Evolutionary conservation across 2,329 filamentous ascomycete genomes (phyloP).

Genomic region (Alternaria incomplexa): DNA sequence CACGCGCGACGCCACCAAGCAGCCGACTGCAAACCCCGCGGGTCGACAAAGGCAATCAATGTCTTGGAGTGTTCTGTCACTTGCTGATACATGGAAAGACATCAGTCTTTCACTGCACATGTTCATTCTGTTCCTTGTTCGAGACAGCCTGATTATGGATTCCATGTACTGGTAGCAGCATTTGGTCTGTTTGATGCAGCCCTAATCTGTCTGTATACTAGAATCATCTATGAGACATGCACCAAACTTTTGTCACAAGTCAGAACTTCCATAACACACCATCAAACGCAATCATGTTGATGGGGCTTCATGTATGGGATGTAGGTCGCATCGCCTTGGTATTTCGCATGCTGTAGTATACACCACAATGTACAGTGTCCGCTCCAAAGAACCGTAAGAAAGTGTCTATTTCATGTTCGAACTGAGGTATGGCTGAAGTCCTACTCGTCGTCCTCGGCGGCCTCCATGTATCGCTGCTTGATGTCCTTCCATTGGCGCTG

Average conservation of each 20-base stretch:
- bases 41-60: neutral
- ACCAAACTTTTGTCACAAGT: neutral
- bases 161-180: neutral
- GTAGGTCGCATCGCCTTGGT: conserved; percentile 20
- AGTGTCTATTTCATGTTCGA: conserved; percentile 25
- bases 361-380: conserved; percentile 44
- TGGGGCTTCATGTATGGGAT: neutral
- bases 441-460: conserved; percentile 66
- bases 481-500: conserved; percentile 99
- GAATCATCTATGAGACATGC: neutral
- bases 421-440: conserved; percentile 11
- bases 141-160: neutral
- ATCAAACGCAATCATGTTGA: neutral
- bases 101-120: neutral
- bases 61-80: neutral
- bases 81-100: neutral
- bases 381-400: conserved; percentile 21
- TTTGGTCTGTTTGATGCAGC: neutral
- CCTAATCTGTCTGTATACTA: neutral
- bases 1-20: conserved; percentile 10
- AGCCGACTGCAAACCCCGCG: neutral
- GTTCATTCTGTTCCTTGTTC: neutral
- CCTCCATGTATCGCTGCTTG: conserved; percentile 82
- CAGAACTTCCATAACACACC: neutral
- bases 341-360: conserved; percentile 43